Evolutionary conservation across 192 early-diverging fungal species (phyloP), one percentile per base, ranked within the genome.

Genomic region (Backusella circina): DNA sequence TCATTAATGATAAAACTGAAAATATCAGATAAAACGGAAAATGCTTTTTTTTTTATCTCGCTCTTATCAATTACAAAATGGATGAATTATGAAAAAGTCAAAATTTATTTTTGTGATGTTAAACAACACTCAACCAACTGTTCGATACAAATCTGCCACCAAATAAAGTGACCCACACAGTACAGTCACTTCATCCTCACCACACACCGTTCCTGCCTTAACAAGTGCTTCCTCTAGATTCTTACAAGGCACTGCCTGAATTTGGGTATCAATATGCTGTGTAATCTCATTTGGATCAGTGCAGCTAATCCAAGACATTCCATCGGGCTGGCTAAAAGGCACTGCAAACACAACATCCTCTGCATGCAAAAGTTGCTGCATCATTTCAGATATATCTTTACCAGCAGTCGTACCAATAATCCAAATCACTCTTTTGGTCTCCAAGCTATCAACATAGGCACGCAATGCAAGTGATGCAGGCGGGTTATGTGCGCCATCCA

Each of bases 401-500:
- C 92, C 93, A 5, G 73, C 71, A 67, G 94, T 92, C 44, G 90
- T 86, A 28, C 87, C 96, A 47, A 97, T 77, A 35, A 97, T 88
- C 93, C 94, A 98, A 67, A 86, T 82, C 41, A 93, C 87, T 5
- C 81, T 71, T 26, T 74, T 66, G 26, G 41, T 28, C 0, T 75
- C 38, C 28, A 74, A 26, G 47, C 72, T 57, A 77, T 94, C 88
- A 7, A 97, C 80, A 82, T 91, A 96, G 1, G 78, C 83, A 10
- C 89, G 75, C 31, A 98, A 81, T 28, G 82, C 90, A n/a, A 71
- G 65, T 0, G 91, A 91, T 0, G 93, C 95, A 7, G 87, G 88
- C 47, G 85, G 84, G 80, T 98, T 98, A 79, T 98, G 97, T 3
- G 96, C 95, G 13, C 97, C 97, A 76, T 98, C 97, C 0, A 94